Evolutionary conservation across 345 rosid species (phyloP).

Genomic region (Rhizophora apiculata): DNA sequence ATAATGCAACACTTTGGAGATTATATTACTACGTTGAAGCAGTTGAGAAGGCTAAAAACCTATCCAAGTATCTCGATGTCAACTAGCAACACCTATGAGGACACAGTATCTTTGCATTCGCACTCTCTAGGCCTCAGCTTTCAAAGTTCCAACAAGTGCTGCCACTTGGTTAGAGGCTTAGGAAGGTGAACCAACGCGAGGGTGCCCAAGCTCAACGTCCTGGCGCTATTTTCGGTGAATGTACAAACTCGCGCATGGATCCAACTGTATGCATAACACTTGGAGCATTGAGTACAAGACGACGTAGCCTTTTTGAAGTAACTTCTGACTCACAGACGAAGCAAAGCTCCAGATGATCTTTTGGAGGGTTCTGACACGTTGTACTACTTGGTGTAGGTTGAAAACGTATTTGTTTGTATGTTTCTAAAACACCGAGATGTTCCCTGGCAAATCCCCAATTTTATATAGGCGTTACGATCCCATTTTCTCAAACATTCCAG

Average conservation of each 20-base stretch:
- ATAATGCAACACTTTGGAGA: conserved; percentile 55
- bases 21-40: conserved; percentile 46
- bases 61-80: background rate
- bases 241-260: background rate
- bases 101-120: background rate
- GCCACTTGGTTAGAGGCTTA: background rate
- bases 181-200: background rate
- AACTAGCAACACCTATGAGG: background rate
- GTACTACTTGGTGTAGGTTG: too few species aligned
- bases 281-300: background rate
- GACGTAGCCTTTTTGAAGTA: background rate
- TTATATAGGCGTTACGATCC: too few species aligned
- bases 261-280: background rate
- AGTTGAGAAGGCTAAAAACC: conserved; percentile 42
- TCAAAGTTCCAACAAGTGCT: background rate
- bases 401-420: too few species aligned
- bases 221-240: background rate
- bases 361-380: background rate
- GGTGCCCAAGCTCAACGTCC: background rate
- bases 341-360: background rate
- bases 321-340: background rate
- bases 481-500: too few species aligned
- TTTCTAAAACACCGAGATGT: too few species aligned
- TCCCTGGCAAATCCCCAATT: too few species aligned
- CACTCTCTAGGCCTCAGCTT: background rate